These are phyloP conservation scores for Colletotrichum sp. DNA, from an alignment of 2,329 filamentous ascomycete genomes.

Conservation along the genomic window DNA sequence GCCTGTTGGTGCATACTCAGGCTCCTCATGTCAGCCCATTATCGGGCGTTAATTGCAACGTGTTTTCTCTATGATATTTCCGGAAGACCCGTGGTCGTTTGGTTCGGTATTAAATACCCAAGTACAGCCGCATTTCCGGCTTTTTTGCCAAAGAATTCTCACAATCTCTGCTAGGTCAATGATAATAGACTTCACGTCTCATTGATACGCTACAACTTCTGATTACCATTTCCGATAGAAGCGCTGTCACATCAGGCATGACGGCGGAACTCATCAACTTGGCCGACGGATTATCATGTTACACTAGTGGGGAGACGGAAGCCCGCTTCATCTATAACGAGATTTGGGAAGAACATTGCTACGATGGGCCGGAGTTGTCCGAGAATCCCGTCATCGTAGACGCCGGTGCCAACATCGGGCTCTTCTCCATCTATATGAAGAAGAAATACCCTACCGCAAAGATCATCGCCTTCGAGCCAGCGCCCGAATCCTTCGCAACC, in stretches of 20 bases:
- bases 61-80: background rate
- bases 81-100: background rate
- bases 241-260: background rate
- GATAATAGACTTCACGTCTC: background rate
- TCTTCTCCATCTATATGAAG: constrained; percentile 31
- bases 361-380: constrained; percentile 20
- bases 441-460: constrained; percentile 24
- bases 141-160: background rate
- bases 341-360: constrained; percentile 26
- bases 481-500: constrained; percentile 20
- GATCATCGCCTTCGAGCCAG: constrained; percentile 31
- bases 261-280: background rate
- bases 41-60: background rate
- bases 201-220: background rate
- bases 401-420: constrained; percentile 30
- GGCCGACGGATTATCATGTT: constrained; percentile 18
- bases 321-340: constrained; percentile 26
- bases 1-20: background rate
- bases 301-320: constrained; percentile 15
- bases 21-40: background rate
- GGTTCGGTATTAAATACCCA: background rate
- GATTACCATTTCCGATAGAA: background rate
- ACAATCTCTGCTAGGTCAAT: background rate
- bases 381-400: constrained; percentile 24
- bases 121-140: background rate